Evolutionary conservation across 2,329 filamentous ascomycete genomes (phyloP).

Genomic region (Pyrenophora graminea): DNA sequence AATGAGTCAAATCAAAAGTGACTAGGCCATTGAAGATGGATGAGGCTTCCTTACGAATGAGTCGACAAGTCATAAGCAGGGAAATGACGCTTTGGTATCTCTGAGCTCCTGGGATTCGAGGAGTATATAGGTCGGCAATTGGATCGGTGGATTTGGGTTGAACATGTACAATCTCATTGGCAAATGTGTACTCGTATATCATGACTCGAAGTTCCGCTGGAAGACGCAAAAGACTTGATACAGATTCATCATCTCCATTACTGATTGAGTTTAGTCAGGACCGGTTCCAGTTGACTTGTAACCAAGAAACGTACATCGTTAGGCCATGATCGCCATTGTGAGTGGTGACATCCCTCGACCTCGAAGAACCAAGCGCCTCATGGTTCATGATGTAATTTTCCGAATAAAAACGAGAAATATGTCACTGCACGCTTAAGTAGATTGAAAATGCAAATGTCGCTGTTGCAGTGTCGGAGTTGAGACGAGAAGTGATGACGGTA

Average conservation of each 20-base stretch:
- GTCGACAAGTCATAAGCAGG: constrained; percentile 4
- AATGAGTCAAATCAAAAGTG: constrained; percentile 5
- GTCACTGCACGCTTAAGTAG: neutral
- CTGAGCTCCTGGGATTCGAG: neutral
- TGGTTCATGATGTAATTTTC: neutral
- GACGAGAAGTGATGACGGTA: neutral
- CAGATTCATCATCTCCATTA: neutral
- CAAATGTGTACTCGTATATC: constrained; percentile 10
- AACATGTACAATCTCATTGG: constrained; percentile 4
- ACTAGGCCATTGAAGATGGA: constrained; percentile 6
- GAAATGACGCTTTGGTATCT: constrained; percentile 1
- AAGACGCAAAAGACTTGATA: neutral
- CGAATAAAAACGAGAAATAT: too few species aligned
- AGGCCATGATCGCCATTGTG: neutral
- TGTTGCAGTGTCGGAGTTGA: neutral
- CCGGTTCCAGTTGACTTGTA: too few species aligned
- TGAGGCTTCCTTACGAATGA: constrained; percentile 1
- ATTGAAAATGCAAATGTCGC: neutral
- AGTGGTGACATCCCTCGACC: neutral
- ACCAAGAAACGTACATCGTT: neutral
- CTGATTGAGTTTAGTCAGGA: neutral
- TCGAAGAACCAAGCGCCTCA: neutral
- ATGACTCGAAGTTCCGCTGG: constrained; percentile 10
- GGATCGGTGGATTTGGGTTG: constrained; percentile 3
- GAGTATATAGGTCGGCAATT: neutral